Evolutionary conservation across 805 yeast genomes (phyloP).

Genomic region (Komagataella phaffii): DNA sequence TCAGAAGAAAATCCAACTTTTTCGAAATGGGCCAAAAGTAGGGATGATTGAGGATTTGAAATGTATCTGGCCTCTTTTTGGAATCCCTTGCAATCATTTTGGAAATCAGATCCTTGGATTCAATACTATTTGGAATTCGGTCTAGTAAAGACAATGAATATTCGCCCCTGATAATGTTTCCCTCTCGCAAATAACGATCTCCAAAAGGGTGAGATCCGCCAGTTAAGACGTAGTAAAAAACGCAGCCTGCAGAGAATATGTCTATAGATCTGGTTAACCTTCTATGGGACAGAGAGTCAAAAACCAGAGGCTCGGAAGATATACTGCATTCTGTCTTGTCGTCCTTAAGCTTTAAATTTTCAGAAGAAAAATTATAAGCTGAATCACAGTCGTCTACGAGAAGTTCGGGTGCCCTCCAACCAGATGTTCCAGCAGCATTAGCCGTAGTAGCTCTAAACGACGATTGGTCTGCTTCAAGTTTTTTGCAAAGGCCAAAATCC

Average conservation of each 20-base stretch:
- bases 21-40: constrained; percentile 69
- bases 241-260: constrained; percentile 90
- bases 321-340: neutral
- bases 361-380: constrained; percentile 2
- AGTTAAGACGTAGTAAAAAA: constrained; percentile 74
- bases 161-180: constrained; percentile 64
- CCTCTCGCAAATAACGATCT: constrained; percentile 78
- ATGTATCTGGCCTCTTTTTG: constrained; percentile 55
- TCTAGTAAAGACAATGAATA: constrained; percentile 37
- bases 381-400: constrained; percentile 27
- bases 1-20: constrained; percentile 71
- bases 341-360: neutral
- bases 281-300: constrained; percentile 30
- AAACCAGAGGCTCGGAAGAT: constrained; percentile 18
- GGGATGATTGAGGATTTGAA: constrained; percentile 65
- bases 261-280: constrained; percentile 83
- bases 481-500: constrained; percentile 92
- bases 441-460: constrained; percentile 88
- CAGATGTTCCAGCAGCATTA: constrained; percentile 92
- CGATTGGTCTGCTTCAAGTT: constrained; percentile 82
- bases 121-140: constrained; percentile 31
- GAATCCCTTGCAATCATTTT: constrained; percentile 68
- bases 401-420: constrained; percentile 97
- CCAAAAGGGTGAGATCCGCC: constrained; percentile 92
- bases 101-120: constrained; percentile 59